Conservation (phyloP, 1,139 yeast species). For the Casaregolazyma lundiana region DNA sequence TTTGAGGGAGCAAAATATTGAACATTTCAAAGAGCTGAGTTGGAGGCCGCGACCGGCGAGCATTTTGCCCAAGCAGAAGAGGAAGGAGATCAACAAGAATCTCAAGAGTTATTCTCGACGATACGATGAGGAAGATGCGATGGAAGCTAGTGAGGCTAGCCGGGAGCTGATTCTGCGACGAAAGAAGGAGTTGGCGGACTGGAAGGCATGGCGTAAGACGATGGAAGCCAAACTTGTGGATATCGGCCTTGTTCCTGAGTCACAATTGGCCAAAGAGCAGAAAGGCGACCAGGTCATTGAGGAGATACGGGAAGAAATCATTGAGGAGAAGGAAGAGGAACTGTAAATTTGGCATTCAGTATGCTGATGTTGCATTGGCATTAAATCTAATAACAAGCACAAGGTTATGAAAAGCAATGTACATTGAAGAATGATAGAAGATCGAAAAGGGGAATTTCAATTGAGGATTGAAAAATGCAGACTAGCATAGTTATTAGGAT, state of each 20-base stretch:
- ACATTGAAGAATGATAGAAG: no score
- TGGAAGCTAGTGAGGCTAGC: constrained; percentile 92
- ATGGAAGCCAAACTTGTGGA: constrained; percentile 48
- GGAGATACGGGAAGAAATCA: constrained; percentile 76
- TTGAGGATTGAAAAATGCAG: no score
- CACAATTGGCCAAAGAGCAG: constrained; percentile 24
- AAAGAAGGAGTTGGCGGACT: constrained; percentile 76
- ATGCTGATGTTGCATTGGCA: no score
- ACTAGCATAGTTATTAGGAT: no score
- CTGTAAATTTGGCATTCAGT: no score
- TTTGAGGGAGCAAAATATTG: constrained; percentile 70
- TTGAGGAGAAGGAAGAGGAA: constrained; percentile 42
- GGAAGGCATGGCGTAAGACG: constrained; percentile 73
- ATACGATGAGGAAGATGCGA: constrained; percentile 92
- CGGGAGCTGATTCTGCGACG: constrained; percentile 85
- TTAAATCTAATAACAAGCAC: no score
- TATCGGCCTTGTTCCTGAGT: constrained; percentile 37
- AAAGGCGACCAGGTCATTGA: constrained; percentile 60
- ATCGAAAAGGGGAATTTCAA: no score
- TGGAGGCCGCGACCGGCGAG: constrained; percentile 98
- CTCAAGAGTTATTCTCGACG: constrained; percentile 85
- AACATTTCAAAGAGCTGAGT: constrained; percentile 79
- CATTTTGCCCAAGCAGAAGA: constrained; percentile 67
- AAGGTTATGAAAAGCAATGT: no score
- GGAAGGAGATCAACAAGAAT: constrained; percentile 86